phyloP scores from a whole-genome alignment of 768 basidiomycete genomes.

The Mycena kentingensis region DNA sequence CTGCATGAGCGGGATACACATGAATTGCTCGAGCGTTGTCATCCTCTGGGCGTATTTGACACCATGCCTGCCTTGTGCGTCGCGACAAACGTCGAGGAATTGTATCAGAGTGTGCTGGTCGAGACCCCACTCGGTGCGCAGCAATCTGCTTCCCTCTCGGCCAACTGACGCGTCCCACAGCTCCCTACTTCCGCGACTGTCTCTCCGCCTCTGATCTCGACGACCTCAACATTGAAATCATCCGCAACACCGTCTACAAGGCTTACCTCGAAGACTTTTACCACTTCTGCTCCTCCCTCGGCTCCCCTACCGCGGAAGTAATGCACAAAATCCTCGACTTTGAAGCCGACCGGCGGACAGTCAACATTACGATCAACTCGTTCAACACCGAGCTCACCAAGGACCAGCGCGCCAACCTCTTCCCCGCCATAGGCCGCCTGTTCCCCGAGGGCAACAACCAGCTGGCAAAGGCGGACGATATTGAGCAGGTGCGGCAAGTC shows the following conservation, averaged over 20 bases:
- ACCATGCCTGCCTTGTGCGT: slow-evolving; percentile 99
- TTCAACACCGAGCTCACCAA: slow-evolving; percentile 94
- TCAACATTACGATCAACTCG: slow-evolving; percentile 99
- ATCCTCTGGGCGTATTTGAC: slow-evolving; percentile 95
- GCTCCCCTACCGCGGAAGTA: slow-evolving; percentile 84
- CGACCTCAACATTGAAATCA: slow-evolving; percentile 99
- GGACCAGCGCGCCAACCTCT: slow-evolving; percentile 91
- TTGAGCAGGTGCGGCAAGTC: slow-evolving; percentile 86
- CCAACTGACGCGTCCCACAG: slow-evolving; percentile 35
- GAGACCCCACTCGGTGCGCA: slow-evolving; percentile 93
- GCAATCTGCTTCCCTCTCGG: not conserved
- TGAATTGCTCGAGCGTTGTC: slow-evolving; percentile 94
- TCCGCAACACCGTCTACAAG: slow-evolving; percentile 98
- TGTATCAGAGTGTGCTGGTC: slow-evolving; percentile 94
- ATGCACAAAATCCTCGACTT: slow-evolving; percentile 93
- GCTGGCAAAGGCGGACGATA: slow-evolving; percentile 90
- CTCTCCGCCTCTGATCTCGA: slow-evolving; percentile 94
- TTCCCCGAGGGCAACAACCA: slow-evolving; percentile 96
- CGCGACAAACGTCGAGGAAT: slow-evolving; percentile 96
- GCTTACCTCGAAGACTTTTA: slow-evolving; percentile 98
- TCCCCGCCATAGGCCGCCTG: slow-evolving; percentile 90
- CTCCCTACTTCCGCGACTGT: slow-evolving; percentile 96
- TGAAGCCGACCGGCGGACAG: slow-evolving; percentile 94
- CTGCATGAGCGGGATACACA: slow-evolving; percentile 97
- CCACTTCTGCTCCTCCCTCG: slow-evolving; percentile 74